Evolutionary conservation across 768 basidiomycete species (phyloP).

Genomic region (Amanita rubescens): DNA sequence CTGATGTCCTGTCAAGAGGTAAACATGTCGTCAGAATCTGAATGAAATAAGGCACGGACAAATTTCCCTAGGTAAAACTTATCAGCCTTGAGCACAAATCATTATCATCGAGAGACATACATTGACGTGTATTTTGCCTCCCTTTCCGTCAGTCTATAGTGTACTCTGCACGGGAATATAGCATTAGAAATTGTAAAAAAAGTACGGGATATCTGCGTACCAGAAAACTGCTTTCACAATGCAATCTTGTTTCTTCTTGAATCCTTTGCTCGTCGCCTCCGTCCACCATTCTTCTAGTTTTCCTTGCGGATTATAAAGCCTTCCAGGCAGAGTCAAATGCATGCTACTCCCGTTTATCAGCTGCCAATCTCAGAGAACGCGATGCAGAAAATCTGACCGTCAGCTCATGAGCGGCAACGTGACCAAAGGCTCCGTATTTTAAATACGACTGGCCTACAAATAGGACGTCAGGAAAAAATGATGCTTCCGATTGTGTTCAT

Average conservation of each 20-base stretch:
- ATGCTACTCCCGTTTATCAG: constrained; percentile 39
- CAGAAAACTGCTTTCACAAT: constrained; percentile 89
- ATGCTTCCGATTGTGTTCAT: not conserved
- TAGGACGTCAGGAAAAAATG: constrained; percentile 9
- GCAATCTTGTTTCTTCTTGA: constrained; percentile 77
- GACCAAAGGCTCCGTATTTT: constrained; percentile 88
- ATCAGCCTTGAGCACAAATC: constrained; percentile 4
- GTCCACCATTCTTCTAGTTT: constrained; percentile 92
- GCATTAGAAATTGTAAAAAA: constrained; percentile 1
- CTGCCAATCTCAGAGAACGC: not conserved
- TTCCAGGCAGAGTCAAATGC: constrained; percentile 87
- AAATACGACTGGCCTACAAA: constrained; percentile 77
- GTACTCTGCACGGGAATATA: constrained; percentile 33
- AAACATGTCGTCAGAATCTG: constrained; percentile 5
- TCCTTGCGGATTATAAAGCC: constrained; percentile 86
- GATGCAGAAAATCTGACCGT: constrained; percentile 42
- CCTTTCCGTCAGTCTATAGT: constrained; percentile 80
- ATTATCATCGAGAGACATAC: constrained; percentile 31
- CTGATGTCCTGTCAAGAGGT: constrained; percentile 57
- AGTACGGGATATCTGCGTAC: constrained; percentile 27
- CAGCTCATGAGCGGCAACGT: constrained; percentile 88
- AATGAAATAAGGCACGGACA: constrained; percentile 40
- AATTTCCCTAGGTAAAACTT: constrained; percentile 47
- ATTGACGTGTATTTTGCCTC: constrained; percentile 78
- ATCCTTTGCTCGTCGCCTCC: constrained; percentile 76